A percentile compares a stretch with the other conserved stretches of the same genome.
Conservation (phyloP, 1,139 yeast genomes). For the Hemisphaericaspora xylanilytica region DNA sequence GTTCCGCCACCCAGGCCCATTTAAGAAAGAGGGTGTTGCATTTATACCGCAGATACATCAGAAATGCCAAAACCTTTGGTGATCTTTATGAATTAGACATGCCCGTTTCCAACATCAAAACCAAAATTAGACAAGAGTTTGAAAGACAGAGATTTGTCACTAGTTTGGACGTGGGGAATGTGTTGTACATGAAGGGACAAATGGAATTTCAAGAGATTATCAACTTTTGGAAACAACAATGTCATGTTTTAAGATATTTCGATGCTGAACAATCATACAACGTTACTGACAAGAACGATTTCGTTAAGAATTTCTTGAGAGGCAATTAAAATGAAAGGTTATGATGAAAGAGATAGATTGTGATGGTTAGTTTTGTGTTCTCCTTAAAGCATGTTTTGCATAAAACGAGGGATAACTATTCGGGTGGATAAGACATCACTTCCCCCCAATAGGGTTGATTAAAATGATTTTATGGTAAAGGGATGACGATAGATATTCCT, state of each 20-base stretch:
- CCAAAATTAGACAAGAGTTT: slow-evolving; percentile 85
- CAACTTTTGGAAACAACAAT: slow-evolving; percentile 89
- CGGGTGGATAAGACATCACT: too few relatives aligned
- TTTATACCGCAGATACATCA: slow-evolving; percentile 70
- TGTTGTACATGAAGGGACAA: slow-evolving; percentile 77
- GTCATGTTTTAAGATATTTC: slow-evolving; percentile 82
- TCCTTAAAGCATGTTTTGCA: not conserved
- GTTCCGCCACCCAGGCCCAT: slow-evolving; percentile 60
- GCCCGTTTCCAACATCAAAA: slow-evolving; percentile 78
- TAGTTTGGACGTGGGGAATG: slow-evolving; percentile 64
- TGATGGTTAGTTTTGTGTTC: not conserved
- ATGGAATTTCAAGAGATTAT: slow-evolving; percentile 89
- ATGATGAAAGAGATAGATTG: too few relatives aligned
- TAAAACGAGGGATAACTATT: not conserved
- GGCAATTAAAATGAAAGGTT: slow-evolving; percentile 34
- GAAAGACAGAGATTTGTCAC: slow-evolving; percentile 76
- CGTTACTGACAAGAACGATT: slow-evolving; percentile 48
- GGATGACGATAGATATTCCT: too few relatives aligned
- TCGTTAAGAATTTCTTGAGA: slow-evolving; percentile 72
- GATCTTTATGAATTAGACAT: slow-evolving; percentile 76
- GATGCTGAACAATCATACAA: slow-evolving; percentile 60
- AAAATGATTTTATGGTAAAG: too few relatives aligned
- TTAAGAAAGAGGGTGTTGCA: slow-evolving; percentile 64
- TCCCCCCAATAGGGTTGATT: too few relatives aligned
- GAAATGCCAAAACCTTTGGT: slow-evolving; percentile 61